Percentiles rank a stretch among this genome's conserved stretches.
Evolutionary conservation across 2,329 filamentous ascomycete species (phyloP).

Genomic region (Fusarium mexicanum): DNA sequence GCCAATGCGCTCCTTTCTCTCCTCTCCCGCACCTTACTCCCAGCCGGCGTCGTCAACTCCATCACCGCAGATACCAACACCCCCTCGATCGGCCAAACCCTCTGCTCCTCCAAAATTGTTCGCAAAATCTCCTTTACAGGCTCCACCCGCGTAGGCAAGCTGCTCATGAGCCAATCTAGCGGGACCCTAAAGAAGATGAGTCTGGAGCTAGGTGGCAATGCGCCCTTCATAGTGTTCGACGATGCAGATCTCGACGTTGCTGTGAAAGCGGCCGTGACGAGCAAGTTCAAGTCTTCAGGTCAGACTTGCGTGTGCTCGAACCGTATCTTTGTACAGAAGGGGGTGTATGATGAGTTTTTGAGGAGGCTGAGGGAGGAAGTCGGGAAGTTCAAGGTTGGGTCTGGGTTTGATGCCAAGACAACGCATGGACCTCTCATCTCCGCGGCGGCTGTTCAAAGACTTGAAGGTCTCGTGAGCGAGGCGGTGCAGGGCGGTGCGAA

Average conservation of each 20-base stretch:
- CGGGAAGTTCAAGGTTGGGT: constrained; percentile 63
- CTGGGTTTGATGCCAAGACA: constrained; percentile 70
- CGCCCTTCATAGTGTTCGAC: constrained; percentile 65
- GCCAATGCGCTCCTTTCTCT: neutral
- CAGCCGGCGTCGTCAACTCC: constrained; percentile 57
- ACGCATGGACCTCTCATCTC: constrained; percentile 68
- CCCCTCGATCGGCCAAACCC: constrained; percentile 68
- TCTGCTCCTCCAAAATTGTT: constrained; percentile 70
- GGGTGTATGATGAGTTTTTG: constrained; percentile 76
- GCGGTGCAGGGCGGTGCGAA: neutral
- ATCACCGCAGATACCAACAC: constrained; percentile 74
- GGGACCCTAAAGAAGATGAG: constrained; percentile 72
- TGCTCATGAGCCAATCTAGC: constrained; percentile 76
- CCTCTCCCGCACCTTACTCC: neutral
- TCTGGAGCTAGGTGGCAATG: constrained; percentile 77
- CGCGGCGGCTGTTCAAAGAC: neutral
- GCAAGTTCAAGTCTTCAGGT: constrained; percentile 88
- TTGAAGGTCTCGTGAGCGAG: neutral
- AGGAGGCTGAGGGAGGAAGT: constrained; percentile 62
- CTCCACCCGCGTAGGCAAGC: constrained; percentile 57
- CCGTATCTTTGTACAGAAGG: constrained; percentile 76
- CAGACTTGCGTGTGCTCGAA: constrained; percentile 92
- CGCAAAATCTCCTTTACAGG: constrained; percentile 82
- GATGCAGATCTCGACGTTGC: constrained; percentile 73
- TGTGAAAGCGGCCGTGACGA: constrained; percentile 65